These are phyloP conservation scores for Penicillium simplicissimum DNA, from an alignment of 495 filamentous ascomycete species.

Conservation along the genomic window DNA sequence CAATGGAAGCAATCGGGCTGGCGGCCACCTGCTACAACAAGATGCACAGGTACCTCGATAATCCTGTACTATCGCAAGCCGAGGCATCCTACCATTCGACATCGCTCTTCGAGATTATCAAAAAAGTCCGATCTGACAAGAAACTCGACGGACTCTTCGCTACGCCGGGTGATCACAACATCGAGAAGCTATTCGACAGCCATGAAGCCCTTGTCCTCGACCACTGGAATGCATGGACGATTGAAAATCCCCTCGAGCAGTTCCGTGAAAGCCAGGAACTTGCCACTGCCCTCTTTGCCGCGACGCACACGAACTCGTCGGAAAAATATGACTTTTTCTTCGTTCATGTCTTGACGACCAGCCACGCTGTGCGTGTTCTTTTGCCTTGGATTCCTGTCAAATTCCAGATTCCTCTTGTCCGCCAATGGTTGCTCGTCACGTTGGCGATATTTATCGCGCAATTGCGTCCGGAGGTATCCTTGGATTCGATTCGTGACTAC, in stretches of 20 bases:
- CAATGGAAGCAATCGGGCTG: conserved; percentile 78
- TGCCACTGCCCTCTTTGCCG: conserved; percentile 70
- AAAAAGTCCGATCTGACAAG: conserved; percentile 54
- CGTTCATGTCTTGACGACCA: conserved; percentile 77
- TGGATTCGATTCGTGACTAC: conserved; percentile 60
- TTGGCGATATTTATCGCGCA: conserved; percentile 75
- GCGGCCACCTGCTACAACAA: conserved; percentile 69
- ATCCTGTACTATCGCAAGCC: conserved; percentile 61
- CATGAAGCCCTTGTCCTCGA: conserved; percentile 71
- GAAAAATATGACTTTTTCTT: conserved; percentile 80
- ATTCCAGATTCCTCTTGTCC: conserved; percentile 70
- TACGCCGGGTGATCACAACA: conserved; percentile 60
- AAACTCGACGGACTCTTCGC: conserved; percentile 58
- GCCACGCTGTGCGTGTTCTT: conserved; percentile 82
- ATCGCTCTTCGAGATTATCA: conserved; percentile 65
- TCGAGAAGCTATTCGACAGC: conserved; percentile 64
- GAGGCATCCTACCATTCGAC: conserved; percentile 50
- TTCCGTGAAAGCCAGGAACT: conserved; percentile 78
- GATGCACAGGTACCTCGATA: conserved; percentile 77
- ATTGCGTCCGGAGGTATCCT: conserved; percentile 66
- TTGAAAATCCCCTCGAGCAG: conserved; percentile 62
- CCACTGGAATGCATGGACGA: conserved; percentile 85
- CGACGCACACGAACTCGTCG: conserved; percentile 44
- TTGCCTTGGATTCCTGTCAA: conserved; percentile 74
- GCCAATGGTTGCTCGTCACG: conserved; percentile 87